These are phyloP conservation scores for Rhizophagus prolifer DNA, from an alignment of 192 early-diverging fungal species.

Conservation along the genomic window DNA sequence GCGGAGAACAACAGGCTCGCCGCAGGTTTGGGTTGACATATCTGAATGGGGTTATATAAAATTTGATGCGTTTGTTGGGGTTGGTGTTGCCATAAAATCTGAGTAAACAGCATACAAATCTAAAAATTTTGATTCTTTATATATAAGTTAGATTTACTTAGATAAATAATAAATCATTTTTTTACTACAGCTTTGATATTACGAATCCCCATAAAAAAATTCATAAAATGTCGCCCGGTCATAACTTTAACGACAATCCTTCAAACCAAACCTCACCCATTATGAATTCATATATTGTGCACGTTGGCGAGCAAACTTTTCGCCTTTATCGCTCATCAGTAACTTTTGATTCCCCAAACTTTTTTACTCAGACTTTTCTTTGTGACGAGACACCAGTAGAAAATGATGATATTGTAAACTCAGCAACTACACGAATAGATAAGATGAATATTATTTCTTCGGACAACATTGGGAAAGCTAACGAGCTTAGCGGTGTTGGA, in stretches of 20 bases:
- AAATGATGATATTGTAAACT: neutral
- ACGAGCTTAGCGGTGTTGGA: neutral
- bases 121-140: neutral
- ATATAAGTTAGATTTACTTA: no score
- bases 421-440: neutral
- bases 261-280: neutral
- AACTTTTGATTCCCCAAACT: conserved; percentile 26
- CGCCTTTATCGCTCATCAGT: conserved; percentile 23
- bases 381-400: conserved; percentile 12
- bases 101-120: neutral
- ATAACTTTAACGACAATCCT: conserved; percentile 4
- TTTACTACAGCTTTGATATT: neutral
- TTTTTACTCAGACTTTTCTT: conserved; percentile 26
- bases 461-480: neutral
- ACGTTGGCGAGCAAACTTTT: conserved; percentile 28
- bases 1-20: neutral
- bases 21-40: neutral
- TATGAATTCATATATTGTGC: conserved; percentile 27
- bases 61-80: neutral
- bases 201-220: neutral
- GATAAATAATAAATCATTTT: neutral
- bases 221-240: conserved; percentile 10
- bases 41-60: neutral
- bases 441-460: neutral
- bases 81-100: neutral